Percentiles rank a stretch among this genome's conserved stretches.
These are phyloP conservation scores for Oryza meridionalis DNA, from an alignment of 176 grass and related monocot species.

Conservation along the genomic window DNA sequence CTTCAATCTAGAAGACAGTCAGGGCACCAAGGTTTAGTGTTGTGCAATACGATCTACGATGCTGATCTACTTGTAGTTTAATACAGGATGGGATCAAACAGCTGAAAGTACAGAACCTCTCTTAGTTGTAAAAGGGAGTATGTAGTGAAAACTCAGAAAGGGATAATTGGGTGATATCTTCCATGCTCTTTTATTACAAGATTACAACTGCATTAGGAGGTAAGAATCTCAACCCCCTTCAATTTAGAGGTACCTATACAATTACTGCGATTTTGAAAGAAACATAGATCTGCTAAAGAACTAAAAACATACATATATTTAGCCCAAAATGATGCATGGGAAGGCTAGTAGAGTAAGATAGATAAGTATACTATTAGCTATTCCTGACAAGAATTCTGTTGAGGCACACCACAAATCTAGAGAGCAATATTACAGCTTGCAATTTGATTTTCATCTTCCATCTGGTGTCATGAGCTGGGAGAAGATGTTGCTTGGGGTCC, in stretches of 20 bases:
- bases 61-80: background rate
- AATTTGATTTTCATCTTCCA: slow-evolving; percentile 51
- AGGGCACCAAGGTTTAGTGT: background rate
- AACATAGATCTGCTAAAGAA: background rate
- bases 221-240: background rate
- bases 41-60: background rate
- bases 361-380: background rate
- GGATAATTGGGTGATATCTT: background rate
- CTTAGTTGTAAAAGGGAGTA: background rate
- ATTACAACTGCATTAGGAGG: background rate
- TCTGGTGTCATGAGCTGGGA: slow-evolving; percentile 71
- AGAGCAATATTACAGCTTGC: background rate
- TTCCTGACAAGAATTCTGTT: background rate
- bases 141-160: background rate
- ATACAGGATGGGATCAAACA: background rate
- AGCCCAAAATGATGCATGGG: background rate
- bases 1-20: background rate
- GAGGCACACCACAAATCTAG: background rate
- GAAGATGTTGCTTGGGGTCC: slow-evolving; percentile 60
- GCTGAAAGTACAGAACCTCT: background rate
- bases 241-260: slow-evolving; percentile 2
- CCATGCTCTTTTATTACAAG: background rate
- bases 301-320: background rate
- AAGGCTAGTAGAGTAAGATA: background rate
- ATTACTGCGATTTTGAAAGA: background rate